Percentiles rank a stretch among this genome's conserved stretches.
Evolutionary conservation across 2,329 filamentous ascomycete genomes (phyloP).

Genomic region (Aspergillus sp.): DNA sequence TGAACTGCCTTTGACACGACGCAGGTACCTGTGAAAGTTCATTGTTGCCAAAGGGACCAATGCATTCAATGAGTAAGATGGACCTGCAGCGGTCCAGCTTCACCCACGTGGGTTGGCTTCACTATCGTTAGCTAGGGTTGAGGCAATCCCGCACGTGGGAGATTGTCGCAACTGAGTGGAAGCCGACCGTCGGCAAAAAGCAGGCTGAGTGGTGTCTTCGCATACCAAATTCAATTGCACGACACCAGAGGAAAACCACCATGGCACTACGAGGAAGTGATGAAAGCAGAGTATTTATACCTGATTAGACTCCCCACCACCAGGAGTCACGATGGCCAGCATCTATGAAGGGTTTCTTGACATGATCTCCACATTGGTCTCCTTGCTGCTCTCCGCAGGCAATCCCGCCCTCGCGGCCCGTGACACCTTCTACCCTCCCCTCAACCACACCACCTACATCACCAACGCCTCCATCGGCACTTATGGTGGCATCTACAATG

Average conservation of each 20-base stretch:
- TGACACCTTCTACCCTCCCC: constrained; percentile 38
- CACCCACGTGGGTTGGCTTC: not conserved
- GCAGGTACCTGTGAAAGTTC: no score
- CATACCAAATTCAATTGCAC: no score
- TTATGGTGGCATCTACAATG: constrained; percentile 41
- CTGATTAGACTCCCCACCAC: no score
- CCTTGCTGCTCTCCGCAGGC: constrained; percentile 11
- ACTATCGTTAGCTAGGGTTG: no score
- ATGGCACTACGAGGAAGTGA: no score
- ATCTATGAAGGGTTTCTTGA: constrained; percentile 19
- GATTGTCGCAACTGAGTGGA: not conserved
- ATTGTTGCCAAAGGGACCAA: no score
- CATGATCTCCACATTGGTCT: constrained; percentile 17
- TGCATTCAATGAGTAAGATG: no score
- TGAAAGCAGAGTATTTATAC: not conserved
- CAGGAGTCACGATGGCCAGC: constrained; percentile 6
- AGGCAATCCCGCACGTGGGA: not conserved
- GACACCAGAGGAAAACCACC: no score
- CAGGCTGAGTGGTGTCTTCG: not conserved
- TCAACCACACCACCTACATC: constrained; percentile 43
- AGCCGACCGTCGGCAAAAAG: not conserved
- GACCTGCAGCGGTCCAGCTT: not conserved
- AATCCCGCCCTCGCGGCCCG: constrained; percentile 12
- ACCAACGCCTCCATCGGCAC: constrained; percentile 37
- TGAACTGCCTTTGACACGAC: no score